phyloP scores from a whole-genome alignment of 1,139 yeast genomes.

The Suhomyces maxii region DNA sequence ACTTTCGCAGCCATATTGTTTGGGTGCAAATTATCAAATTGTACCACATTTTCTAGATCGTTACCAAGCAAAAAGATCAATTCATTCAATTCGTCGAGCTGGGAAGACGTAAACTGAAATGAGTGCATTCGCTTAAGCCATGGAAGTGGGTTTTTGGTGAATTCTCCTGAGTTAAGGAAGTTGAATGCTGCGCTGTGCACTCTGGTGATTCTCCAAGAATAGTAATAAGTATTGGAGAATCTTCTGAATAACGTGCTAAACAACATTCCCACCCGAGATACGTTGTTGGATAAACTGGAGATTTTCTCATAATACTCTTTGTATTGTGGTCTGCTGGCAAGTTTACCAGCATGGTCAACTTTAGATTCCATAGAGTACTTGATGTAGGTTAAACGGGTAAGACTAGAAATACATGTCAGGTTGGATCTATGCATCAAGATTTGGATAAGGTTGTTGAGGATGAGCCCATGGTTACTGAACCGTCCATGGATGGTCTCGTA shows the following conservation, averaged over 20 bases:
- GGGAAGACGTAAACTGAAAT: constrained; percentile 16
- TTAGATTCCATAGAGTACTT: constrained; percentile 16
- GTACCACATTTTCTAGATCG: constrained; percentile 10
- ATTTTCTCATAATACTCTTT: constrained; percentile 12
- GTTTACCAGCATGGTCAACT: constrained; percentile 13
- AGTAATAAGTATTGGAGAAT: constrained; percentile 43
- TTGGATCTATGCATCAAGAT: constrained; percentile 26
- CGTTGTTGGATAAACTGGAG: constrained; percentile 2
- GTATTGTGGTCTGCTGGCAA: constrained; percentile 15
- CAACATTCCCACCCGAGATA: constrained; percentile 2
- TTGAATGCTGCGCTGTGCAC: constrained; percentile 25
- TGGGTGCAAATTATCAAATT: neutral
- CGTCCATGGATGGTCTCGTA: constrained; percentile 24
- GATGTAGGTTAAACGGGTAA: constrained; percentile 24
- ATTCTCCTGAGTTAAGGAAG: constrained; percentile 10
- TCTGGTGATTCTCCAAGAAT: constrained; percentile 55
- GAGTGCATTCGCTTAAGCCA: constrained; percentile 14
- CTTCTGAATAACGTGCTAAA: constrained; percentile 16
- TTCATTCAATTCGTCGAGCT: constrained; percentile 15
- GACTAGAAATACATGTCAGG: constrained; percentile 25
- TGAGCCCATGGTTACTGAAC: constrained; percentile 23
- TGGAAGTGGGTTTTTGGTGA: constrained; percentile 12
- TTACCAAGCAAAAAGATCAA: constrained; percentile 10
- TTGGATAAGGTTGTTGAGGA: constrained; percentile 27
- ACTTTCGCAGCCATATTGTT: neutral